Percentiles rank a stretch among this genome's conserved stretches.
phyloP scores from a whole-genome alignment of 768 basidiomycete species.

The Podaxis sp. region DNA sequence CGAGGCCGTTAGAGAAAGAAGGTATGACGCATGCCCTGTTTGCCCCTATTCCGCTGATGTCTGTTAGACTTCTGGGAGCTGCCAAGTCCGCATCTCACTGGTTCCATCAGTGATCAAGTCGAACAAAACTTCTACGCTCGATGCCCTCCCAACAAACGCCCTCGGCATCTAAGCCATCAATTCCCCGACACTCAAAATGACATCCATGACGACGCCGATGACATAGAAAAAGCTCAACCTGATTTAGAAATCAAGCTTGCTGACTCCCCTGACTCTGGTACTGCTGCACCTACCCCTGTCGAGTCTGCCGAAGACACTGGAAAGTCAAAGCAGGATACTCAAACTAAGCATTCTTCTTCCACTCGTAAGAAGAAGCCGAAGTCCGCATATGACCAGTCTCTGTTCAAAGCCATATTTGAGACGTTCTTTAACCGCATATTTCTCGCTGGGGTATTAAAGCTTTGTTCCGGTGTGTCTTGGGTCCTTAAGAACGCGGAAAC shows the following conservation, averaged over 20 bases:
- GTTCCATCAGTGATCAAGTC: slow-evolving; percentile 34
- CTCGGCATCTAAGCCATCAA: slow-evolving; percentile 17
- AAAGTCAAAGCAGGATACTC: not conserved
- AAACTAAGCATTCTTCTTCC: not conserved
- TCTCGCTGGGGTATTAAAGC: slow-evolving; percentile 46
- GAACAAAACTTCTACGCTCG: slow-evolving; percentile 44
- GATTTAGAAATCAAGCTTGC: not conserved
- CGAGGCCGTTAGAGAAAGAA: slow-evolving; percentile 49
- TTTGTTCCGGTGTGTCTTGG: slow-evolving; percentile 37
- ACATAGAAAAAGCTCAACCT: slow-evolving; percentile 11
- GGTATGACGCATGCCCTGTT: slow-evolving; percentile 29
- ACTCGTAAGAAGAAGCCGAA: slow-evolving; percentile 5
- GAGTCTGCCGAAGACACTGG: not conserved
- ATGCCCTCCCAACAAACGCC: slow-evolving; percentile 41
- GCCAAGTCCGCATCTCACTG: slow-evolving; percentile 33
- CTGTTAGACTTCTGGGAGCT: slow-evolving; percentile 47
- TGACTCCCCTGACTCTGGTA: not conserved
- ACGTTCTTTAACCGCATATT: slow-evolving; percentile 50
- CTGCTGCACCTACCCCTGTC: slow-evolving; percentile 13
- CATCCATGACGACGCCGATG: slow-evolving; percentile 2
- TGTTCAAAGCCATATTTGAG: slow-evolving; percentile 46
- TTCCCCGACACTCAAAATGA: not conserved
- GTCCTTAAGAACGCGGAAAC: not conserved
- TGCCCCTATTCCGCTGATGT: not conserved
- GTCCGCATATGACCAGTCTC: slow-evolving; percentile 44